Conservation (phyloP, 1,284 basidiomycete genomes). For the Mycena sp. region DNA sequence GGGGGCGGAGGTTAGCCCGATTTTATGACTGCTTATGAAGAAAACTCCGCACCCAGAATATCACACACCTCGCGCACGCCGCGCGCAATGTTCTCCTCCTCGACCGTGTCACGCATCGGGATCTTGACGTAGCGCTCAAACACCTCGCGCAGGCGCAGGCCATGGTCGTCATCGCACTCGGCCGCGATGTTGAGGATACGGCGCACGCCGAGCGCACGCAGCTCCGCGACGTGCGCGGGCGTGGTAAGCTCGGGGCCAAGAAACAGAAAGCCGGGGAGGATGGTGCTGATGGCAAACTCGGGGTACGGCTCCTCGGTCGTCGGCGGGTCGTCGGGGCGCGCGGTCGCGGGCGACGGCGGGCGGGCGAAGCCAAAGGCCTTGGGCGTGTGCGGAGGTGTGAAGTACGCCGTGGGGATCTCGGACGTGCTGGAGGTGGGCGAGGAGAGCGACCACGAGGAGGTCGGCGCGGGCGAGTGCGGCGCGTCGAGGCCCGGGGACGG, state of each 20-base stretch:
- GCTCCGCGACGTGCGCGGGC: constrained; percentile 76
- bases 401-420: constrained; percentile 55
- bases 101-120: constrained; percentile 94
- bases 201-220: constrained; percentile 82
- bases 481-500: constrained; percentile 53
- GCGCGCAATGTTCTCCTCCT: constrained; percentile 89
- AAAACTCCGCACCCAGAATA: constrained; percentile 76
- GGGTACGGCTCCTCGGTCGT: constrained; percentile 66
- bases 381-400: constrained; percentile 66
- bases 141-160: constrained; percentile 66
- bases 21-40: no score
- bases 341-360: constrained; percentile 57
- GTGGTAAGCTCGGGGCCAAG: constrained; percentile 90
- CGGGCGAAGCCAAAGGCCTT: constrained; percentile 38
- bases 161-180: constrained; percentile 89
- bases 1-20: no score
- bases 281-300: constrained; percentile 83
- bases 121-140: constrained; percentile 90
- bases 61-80: constrained; percentile 88
- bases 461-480: constrained; percentile 64
- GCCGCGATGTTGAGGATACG: constrained; percentile 91
- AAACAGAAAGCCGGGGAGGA: constrained; percentile 90
- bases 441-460: constrained; percentile 50
- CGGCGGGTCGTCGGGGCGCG: constrained; percentile 63
- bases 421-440: constrained; percentile 44